A percentile compares a stretch with the other conserved stretches of the same genome.
Evolutionary conservation across 1,139 yeast genomes (phyloP).

Genomic region (Magnusiomyces fungicola): DNA sequence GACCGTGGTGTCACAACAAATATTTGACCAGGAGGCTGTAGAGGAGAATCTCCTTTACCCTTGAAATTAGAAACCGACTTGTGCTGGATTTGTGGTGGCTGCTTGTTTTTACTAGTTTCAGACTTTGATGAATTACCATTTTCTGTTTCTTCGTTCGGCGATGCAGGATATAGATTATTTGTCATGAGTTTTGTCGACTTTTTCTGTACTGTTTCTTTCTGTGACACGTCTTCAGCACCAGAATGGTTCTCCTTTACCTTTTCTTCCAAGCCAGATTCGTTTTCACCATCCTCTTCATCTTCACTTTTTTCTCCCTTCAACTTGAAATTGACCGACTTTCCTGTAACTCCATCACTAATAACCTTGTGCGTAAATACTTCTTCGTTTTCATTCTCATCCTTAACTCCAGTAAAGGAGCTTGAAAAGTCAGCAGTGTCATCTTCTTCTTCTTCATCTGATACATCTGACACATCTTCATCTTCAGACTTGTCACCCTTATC

Average conservation of each 20-base stretch:
- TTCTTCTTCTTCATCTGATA: background rate
- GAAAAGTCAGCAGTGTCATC: conserved; percentile 11
- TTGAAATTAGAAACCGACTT: background rate
- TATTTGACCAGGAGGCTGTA: background rate
- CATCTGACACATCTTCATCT: conserved; percentile 6
- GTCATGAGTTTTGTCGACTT: no score
- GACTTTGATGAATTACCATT: no score
- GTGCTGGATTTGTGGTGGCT: no score
- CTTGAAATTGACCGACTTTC: background rate
- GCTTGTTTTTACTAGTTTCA: no score
- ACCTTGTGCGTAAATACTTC: background rate
- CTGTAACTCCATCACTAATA: no score
- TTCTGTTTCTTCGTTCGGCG: background rate
- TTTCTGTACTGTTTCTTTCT: no score
- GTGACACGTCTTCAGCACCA: background rate
- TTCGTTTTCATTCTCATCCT: background rate
- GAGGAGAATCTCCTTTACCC: background rate
- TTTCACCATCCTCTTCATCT: background rate
- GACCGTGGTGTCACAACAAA: background rate
- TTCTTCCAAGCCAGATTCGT: background rate
- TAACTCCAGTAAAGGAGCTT: background rate
- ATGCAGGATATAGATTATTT: background rate
- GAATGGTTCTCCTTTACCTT: background rate
- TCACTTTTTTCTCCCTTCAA: background rate
- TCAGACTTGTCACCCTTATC: conserved; percentile 5